These are phyloP conservation scores for Backusella tarrabulga DNA, from an alignment of 192 early-diverging fungal genomes.

Conservation along the genomic window DNA sequence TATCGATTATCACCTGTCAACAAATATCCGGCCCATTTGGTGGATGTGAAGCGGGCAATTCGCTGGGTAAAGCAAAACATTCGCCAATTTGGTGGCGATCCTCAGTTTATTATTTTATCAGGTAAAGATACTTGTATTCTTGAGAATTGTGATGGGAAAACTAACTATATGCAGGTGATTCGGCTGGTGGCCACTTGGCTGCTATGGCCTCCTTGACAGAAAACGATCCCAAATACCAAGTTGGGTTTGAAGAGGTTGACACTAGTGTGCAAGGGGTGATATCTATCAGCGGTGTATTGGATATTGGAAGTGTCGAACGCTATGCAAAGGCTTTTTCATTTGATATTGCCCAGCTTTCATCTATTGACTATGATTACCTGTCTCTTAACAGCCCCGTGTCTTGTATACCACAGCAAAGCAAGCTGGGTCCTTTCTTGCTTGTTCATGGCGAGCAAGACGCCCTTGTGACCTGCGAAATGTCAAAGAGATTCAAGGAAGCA, in stretches of 20 bases:
- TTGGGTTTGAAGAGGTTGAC: constrained; percentile 32
- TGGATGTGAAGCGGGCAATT: constrained; percentile 68
- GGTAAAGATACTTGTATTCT: constrained; percentile 27
- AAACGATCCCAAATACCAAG: constrained; percentile 31
- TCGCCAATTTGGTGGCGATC: constrained; percentile 62
- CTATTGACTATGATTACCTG: constrained; percentile 6
- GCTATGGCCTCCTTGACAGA: constrained; percentile 28
- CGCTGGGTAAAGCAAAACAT: constrained; percentile 67
- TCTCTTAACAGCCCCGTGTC: background rate
- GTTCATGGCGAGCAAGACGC: constrained; percentile 9
- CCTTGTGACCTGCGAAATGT: background rate
- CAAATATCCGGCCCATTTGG: constrained; percentile 57
- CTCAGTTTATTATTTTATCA: constrained; percentile 59
- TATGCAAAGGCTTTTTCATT: constrained; percentile 18
- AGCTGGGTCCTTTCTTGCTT: constrained; percentile 11
- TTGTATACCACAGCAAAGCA: background rate
- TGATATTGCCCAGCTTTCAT: background rate
- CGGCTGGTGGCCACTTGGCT: constrained; percentile 29
- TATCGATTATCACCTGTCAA: constrained; percentile 53
- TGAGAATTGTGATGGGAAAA: too few relatives aligned
- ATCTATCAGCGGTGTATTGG: constrained; percentile 24
- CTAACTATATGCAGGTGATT: constrained; percentile 12
- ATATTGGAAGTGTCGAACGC: background rate
- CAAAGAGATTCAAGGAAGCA: constrained; percentile 7
- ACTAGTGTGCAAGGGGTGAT: constrained; percentile 30